A percentile compares a stretch with the other conserved stretches of the same genome.
These are phyloP conservation scores for Ceratocystis eucalypticola DNA, from an alignment of 2,329 filamentous ascomycete species.

Conservation along the genomic window DNA sequence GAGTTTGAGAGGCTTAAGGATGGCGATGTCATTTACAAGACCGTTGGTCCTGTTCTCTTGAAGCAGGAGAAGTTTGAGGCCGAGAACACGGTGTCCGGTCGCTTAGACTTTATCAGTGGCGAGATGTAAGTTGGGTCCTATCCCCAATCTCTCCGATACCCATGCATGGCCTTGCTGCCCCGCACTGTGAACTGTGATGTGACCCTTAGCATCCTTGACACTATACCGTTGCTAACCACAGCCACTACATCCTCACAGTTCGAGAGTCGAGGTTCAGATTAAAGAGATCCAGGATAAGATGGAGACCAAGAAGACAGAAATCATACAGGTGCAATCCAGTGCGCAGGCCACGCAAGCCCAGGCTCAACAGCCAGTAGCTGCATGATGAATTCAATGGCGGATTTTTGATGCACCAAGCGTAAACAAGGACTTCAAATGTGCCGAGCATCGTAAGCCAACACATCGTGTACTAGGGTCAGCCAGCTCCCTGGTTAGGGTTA, in stretches of 20 bases:
- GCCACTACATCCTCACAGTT: conserved; percentile 19
- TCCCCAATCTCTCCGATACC: neutral
- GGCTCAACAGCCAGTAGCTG: conserved; percentile 7
- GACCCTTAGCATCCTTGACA: neutral
- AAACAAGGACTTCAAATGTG: neutral
- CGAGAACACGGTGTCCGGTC: conserved; percentile 75
- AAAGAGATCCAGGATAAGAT: conserved; percentile 42
- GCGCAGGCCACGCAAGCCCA: conserved; percentile 30
- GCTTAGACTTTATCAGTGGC: conserved; percentile 81
- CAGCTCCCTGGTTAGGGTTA: neutral
- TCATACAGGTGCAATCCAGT: conserved; percentile 41
- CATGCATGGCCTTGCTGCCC: too few relatives aligned
- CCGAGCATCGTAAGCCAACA: neutral
- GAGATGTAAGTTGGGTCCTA: conserved; percentile 56
- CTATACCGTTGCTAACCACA: conserved; percentile 9
- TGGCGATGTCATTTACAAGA: conserved; percentile 86
- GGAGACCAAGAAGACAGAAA: conserved; percentile 46
- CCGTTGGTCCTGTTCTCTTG: conserved; percentile 79
- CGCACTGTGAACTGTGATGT: neutral
- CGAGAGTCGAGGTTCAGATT: conserved; percentile 36
- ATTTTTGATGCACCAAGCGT: too few relatives aligned
- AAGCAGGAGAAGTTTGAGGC: conserved; percentile 92
- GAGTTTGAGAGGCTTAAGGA: conserved; percentile 72
- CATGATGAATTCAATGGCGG: neutral
- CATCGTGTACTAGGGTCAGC: too few relatives aligned